Base-by-base conservation (phyloP, 768 basidiomycete species). In the Termitomyces sp. region DNA sequence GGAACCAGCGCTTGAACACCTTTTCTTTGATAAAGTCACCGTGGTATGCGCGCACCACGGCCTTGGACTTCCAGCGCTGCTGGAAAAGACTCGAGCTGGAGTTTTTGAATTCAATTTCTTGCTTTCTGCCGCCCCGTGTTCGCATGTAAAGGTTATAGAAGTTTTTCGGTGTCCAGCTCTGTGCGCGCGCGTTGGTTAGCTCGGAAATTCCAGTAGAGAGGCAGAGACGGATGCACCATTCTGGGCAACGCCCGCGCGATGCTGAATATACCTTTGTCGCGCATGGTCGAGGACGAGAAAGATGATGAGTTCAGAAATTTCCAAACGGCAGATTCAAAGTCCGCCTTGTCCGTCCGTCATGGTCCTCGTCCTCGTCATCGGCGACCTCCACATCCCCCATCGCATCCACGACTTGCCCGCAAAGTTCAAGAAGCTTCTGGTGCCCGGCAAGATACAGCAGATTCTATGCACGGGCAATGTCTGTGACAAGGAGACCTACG, bases 381-480 rank as follows among this genome's bases (percentile, higher is more conserved):
- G 96, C 52, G 97, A 99, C 78, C 83, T 98, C 22, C 95, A 98
- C 71, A 98, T 98, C 67, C 97, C 97, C 1, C 88, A 92, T 69
- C 77, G 92, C 44, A 78, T 76, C 9, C 92, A 97, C 69, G 97
- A 97, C 67, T 82, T 99, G 9, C 95, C 97, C 0, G 77, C 85
- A 14, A 98, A 98, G 74, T 99, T 99, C 76, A 95, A 96, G 77
- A 97, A 98, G 68, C 86, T 98, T 1, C 79, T 99, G 53, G 87
- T 92, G 5, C 91, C 91, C 20, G 97, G 97, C 22, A 99, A 99
- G 72, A 98, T 99, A 46, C 92, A 95, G 61, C 96, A 98, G 71
- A 97, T 98, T 58, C 79, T 98, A 26, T 97, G 94, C 70, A 98
- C 96, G 0, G 97, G 97, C 47, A 98, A 98, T 69, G 88, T 98